Conservation (phyloP, 2,329 filamentous ascomycete species). For the Tricladium varicosporioides region DNA sequence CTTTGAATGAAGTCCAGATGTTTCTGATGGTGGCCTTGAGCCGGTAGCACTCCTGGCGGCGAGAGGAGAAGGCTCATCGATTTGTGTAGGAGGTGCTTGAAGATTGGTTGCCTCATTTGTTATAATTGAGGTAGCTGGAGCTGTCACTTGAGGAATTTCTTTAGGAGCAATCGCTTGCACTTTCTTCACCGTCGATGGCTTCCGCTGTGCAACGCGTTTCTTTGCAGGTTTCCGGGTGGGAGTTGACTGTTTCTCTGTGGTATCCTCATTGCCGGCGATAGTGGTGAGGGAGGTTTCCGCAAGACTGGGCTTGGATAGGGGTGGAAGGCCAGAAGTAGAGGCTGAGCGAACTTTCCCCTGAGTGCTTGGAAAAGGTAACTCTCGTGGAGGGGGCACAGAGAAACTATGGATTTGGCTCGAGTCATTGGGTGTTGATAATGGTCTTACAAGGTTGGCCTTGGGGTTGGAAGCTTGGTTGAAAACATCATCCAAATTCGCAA, state of each 20-base stretch:
- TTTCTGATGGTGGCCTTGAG: conserved; percentile 13
- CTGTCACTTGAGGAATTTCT: background rate
- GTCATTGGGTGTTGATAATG: conserved; percentile 1
- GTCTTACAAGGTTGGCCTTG: background rate
- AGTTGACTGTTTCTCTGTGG: background rate
- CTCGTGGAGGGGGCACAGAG: conserved; percentile 26
- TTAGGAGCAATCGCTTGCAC: background rate
- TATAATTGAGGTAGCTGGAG: background rate
- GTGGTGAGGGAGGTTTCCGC: conserved; percentile 8
- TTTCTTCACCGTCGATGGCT: background rate
- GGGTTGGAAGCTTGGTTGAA: background rate
- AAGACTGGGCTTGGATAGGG: conserved; percentile 28
- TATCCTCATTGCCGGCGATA: background rate
- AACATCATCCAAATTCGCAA: background rate
- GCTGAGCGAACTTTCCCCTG: conserved; percentile 7
- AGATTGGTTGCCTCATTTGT: background rate
- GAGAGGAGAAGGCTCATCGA: conserved; percentile 20
- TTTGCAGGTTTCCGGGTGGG: conserved; percentile 15
- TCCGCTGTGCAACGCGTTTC: conserved; percentile 17
- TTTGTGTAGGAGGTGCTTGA: background rate
- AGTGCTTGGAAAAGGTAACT: conserved; percentile 28
- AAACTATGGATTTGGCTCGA: conserved; percentile 2
- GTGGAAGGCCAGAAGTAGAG: conserved; percentile 17
- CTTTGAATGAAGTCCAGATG: conserved; percentile 23
- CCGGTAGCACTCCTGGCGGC: conserved; percentile 20